Percentiles rank a stretch among this genome's conserved stretches.
Conservation (phyloP, 2,329 filamentous ascomycete genomes). For the Neonectria magnoliae region DNA sequence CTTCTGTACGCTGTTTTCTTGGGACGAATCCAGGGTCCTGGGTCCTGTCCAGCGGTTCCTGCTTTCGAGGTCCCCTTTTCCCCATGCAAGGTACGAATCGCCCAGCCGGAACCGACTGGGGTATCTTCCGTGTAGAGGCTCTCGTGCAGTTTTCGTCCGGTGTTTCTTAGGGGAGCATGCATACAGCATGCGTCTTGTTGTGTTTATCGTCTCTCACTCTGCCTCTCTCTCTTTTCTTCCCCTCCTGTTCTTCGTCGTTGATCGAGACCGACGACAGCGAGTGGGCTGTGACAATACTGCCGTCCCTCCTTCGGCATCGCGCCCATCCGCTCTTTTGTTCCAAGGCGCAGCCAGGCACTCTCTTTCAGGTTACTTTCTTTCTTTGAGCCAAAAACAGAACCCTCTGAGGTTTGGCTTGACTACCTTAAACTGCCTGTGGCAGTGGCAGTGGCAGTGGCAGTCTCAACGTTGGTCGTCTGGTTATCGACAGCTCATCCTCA, state of each 20-base stretch:
- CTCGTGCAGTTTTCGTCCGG: neutral
- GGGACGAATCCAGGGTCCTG: neutral
- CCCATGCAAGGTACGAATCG: slow-evolving; percentile 17
- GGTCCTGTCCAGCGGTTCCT: too few species aligned
- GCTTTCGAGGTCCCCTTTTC: neutral
- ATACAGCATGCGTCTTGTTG: neutral
- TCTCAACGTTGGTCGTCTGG: slow-evolving; percentile 27
- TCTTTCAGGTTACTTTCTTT: slow-evolving; percentile 3
- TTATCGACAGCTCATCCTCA: slow-evolving; percentile 10
- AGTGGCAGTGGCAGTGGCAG: slow-evolving; percentile 14
- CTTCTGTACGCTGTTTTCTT: neutral
- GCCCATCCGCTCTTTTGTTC: neutral
- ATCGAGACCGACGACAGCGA: slow-evolving; percentile 11
- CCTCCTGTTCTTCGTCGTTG: slow-evolving; percentile 8
- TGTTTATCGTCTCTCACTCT: neutral
- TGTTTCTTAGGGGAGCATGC: slow-evolving; percentile 19
- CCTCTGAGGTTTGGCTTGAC: neutral
- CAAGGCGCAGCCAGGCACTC: slow-evolving; percentile 14
- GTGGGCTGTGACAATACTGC: neutral
- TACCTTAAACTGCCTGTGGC: neutral
- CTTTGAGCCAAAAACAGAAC: slow-evolving; percentile 12
- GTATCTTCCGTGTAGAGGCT: neutral
- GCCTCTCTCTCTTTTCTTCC: neutral
- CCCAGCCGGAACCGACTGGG: slow-evolving; percentile 3
- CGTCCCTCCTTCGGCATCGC: neutral